These are phyloP conservation scores for Venturia asperata DNA, from an alignment of 2,329 filamentous ascomycete species.

Conservation along the genomic window DNA sequence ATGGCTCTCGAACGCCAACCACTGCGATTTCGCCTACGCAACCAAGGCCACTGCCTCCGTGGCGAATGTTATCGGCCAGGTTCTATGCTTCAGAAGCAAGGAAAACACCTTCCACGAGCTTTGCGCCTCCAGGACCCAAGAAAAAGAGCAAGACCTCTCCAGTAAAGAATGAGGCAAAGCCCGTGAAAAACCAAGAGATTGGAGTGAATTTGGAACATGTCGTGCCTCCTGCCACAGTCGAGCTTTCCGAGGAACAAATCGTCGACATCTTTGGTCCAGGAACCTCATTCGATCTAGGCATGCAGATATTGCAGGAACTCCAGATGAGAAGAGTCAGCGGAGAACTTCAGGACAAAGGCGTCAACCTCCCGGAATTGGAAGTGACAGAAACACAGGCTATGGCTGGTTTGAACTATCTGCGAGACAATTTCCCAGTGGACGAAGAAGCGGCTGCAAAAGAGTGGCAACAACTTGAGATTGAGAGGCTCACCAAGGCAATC, in stretches of 20 bases:
- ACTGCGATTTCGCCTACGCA: no score
- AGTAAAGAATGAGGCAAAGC: neutral
- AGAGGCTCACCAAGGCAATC: conserved; percentile 33
- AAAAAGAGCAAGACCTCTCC: neutral
- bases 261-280: conserved; percentile 28
- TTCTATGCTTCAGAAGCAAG: neutral
- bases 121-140: neutral
- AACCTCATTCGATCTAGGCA: conserved; percentile 29
- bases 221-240: neutral
- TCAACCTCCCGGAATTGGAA: conserved; percentile 28
- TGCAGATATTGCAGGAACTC: conserved; percentile 33
- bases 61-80: neutral
- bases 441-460: conserved; percentile 35
- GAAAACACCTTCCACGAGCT: neutral
- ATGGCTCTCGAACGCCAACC: neutral
- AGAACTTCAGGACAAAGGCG: conserved; percentile 35
- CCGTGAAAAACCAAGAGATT: neutral
- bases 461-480: conserved; percentile 35
- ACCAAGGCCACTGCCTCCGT: neutral
- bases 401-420: conserved; percentile 32
- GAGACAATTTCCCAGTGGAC: conserved; percentile 33
- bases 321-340: conserved; percentile 35
- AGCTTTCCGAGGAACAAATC: conserved; percentile 18
- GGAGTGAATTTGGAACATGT: neutral
- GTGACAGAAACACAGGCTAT: conserved; percentile 25